These are phyloP conservation scores for Arthrobotrys conoides DNA, from an alignment of 2,329 filamentous ascomycete genomes.

Conservation along the genomic window DNA sequence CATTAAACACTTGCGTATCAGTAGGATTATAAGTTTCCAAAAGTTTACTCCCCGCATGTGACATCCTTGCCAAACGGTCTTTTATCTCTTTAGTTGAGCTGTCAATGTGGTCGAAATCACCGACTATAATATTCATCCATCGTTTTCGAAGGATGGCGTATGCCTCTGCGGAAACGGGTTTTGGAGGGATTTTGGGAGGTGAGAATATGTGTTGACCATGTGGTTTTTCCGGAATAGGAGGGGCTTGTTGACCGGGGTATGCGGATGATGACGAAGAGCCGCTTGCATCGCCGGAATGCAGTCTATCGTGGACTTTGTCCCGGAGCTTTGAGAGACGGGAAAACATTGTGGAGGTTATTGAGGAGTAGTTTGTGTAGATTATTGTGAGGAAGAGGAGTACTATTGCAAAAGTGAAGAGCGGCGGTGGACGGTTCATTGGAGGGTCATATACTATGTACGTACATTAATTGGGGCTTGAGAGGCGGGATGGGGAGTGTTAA, in stretches of 20 bases:
- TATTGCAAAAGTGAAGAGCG: not conserved
- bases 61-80: conserved; percentile 3
- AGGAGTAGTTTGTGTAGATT: not conserved
- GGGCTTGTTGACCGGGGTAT: not conserved
- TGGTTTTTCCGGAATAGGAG: not conserved
- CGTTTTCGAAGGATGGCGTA: conserved; percentile 34
- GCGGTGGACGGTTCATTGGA: not conserved
- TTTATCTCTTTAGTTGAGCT: not conserved
- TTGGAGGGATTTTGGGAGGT: conserved; percentile 17
- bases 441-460: not conserved
- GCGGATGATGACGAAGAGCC: not conserved
- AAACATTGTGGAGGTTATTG: not conserved
- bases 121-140: conserved; percentile 39
- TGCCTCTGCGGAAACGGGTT: conserved; percentile 15
- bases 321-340: conserved; percentile 8
- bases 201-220: conserved; percentile 3
- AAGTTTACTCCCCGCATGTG: not conserved
- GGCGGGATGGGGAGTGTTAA: no score
- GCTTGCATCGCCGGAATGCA: not conserved
- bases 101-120: conserved; percentile 30
- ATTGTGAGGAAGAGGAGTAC: not conserved
- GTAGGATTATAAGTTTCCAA: conserved; percentile 6
- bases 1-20: conserved; percentile 29
- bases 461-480: no score
- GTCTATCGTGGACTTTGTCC: conserved; percentile 23